phyloP scores from a whole-genome alignment of 2,329 filamentous ascomycete species.

The Daldinia sp. region DNA sequence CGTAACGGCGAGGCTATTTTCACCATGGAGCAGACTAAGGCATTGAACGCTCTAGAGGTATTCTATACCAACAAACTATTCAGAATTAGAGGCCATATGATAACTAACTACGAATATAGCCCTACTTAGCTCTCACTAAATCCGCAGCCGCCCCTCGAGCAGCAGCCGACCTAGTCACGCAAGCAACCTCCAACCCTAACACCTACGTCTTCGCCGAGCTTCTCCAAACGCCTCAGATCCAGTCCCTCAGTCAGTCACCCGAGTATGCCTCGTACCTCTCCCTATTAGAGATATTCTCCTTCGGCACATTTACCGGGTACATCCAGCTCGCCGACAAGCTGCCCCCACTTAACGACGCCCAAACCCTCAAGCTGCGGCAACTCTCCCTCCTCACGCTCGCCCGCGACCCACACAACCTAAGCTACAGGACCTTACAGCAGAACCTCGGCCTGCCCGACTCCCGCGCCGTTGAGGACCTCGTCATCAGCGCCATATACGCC shows the following conservation, averaged over 20 bases:
- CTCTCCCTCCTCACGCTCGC: slow-evolving; percentile 88
- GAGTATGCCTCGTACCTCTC: slow-evolving; percentile 74
- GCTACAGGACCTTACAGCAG: slow-evolving; percentile 76
- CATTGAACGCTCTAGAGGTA: slow-evolving; percentile 73
- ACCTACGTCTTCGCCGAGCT: slow-evolving; percentile 96
- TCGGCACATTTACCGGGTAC: slow-evolving; percentile 89
- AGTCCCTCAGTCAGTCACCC: slow-evolving; percentile 71
- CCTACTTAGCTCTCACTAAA: slow-evolving; percentile 90
- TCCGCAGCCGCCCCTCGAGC: slow-evolving; percentile 86
- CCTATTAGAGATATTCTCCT: slow-evolving; percentile 89
- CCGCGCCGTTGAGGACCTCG: slow-evolving; percentile 83
- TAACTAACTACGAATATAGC: slow-evolving; percentile 61
- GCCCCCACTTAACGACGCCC: slow-evolving; percentile 77
- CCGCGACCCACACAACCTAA: slow-evolving; percentile 74
- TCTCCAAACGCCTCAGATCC: slow-evolving; percentile 83
- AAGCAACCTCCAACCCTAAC: slow-evolving; percentile 89
- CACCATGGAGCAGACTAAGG: slow-evolving; percentile 79
- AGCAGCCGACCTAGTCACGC: slow-evolving; percentile 84
- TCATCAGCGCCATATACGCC: slow-evolving; percentile 89
- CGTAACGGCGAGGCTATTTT: slow-evolving; percentile 25
- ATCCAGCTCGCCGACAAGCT: slow-evolving; percentile 60
- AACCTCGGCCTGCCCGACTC: slow-evolving; percentile 75
- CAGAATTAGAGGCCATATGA: neutral
- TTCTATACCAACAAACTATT: neutral
- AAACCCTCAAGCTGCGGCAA: slow-evolving; percentile 88